Conservation (phyloP, 2,329 filamentous ascomycete species). For the Alternaria solani region DNA sequence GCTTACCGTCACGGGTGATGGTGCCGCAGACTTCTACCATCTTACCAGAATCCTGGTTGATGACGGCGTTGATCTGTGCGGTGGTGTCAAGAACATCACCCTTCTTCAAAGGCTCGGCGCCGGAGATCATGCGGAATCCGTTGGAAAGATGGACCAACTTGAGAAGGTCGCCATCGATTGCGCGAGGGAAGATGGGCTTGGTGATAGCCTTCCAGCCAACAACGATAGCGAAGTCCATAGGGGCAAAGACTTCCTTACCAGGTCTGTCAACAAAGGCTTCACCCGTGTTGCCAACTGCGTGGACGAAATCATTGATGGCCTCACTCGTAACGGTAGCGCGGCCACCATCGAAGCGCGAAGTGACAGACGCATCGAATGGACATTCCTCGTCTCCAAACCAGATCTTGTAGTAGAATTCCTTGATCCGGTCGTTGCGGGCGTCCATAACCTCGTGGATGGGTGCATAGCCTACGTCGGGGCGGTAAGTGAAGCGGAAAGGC, state of each 20-base stretch:
- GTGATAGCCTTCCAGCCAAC: slow-evolving; percentile 99
- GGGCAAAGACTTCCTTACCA: slow-evolving; percentile 91
- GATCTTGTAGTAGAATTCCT: slow-evolving; percentile 98
- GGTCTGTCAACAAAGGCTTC: slow-evolving; percentile 97
- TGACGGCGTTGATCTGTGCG: slow-evolving; percentile 94
- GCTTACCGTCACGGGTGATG: slow-evolving; percentile 80
- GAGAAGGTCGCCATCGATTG: slow-evolving; percentile 93
- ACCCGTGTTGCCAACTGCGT: slow-evolving; percentile 96
- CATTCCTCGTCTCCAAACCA: slow-evolving; percentile 92
- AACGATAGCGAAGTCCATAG: slow-evolving; percentile 99
- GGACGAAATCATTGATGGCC: slow-evolving; percentile 98
- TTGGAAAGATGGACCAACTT: slow-evolving; percentile 98
- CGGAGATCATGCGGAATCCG: slow-evolving; percentile 96
- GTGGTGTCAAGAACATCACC: slow-evolving; percentile 92
- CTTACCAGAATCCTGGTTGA: slow-evolving; percentile 98
- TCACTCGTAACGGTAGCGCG: slow-evolving; percentile 86
- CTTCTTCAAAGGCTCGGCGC: slow-evolving; percentile 93
- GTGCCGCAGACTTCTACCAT: slow-evolving; percentile 99
- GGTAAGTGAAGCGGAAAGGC: slow-evolving; percentile 88
- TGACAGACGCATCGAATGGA: slow-evolving; percentile 84
- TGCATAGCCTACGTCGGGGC: slow-evolving; percentile 95
- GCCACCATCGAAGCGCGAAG: slow-evolving; percentile 89
- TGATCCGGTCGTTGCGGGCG: slow-evolving; percentile 94
- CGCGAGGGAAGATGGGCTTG: slow-evolving; percentile 97
- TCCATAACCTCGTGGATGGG: slow-evolving; percentile 97